Evolutionary conservation across 441 rosid genomes (phyloP), one percentile per base, ranked within the genome.

Genomic region (Omphalea diandra): DNA sequence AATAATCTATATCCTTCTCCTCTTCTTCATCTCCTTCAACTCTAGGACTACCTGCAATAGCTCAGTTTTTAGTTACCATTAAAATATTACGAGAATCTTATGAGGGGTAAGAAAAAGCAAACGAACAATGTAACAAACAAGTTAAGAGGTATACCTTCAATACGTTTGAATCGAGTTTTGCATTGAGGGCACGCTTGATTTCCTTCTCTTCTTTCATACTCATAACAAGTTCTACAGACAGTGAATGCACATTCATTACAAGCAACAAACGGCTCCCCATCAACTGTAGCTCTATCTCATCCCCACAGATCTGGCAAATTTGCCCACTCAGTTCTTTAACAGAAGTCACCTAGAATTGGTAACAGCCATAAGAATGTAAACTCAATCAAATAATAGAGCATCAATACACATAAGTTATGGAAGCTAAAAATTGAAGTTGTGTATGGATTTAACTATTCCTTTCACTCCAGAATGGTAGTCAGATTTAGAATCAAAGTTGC

Each of bases 231-330:
- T 69, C 92, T 80, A 68, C 97, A 90, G 20, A 90, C 89, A 17
- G 97, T 94, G 82, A 90, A 90, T 40, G 94, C 97, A 80, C 94
- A 90, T 79, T 90, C 97, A 67, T 90, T 87, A 82, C 97, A 90
- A 67, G 92, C 97, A 81, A 90, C 88, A 81, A 90, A 88, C 43
- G 81, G 86, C 78, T 90, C 97, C 31, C 94, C 91, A 62, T 81
- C 85, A n/a, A 57, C 78, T 1, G 85, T 83, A 44, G 35, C 76
- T 90, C 94, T 31, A 90, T 85, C 76, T 86, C 93, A 75, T 90
- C 97, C 31, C 87, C 97, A 69, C 97, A 90, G 77, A 90, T 90
- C 83, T 88, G 89, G 76, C 97, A 90, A 68, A 87, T 81, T 72
- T 87, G 90, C 53, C 90, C 90, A 50, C 86, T 87, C 67, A 87